Evolutionary conservation across 768 basidiomycete genomes (phyloP), one percentile per base, ranked within the genome.

Genomic region (Mycena kentingensis): DNA sequence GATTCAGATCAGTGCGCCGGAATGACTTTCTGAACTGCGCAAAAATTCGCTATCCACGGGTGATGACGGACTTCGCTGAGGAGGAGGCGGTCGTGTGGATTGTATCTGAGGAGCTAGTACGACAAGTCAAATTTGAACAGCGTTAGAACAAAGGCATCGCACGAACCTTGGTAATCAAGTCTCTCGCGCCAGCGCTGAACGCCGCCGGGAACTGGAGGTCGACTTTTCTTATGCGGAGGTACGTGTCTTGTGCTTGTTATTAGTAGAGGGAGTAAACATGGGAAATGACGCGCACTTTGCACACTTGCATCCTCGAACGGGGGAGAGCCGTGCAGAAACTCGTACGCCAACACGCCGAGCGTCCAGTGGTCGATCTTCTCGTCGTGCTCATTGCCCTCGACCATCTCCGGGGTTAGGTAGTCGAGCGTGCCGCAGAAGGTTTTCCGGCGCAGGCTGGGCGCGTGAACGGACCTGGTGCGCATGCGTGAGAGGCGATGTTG

Each of bases 341-440:
- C 96, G 67, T 93, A 99, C 1, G 88, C 88, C 56, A 99, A 75
- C 18, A 98, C 95, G 38, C 96, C 96, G 24, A 99, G 74, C 0
- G 96, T 96, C 96, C 96, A 99, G 53, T 93, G 81, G 63, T 98
- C 96, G 32, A 98, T 95, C 58, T 76, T 86, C 63, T 93, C 91
- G 49, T 79, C 87, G 66, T 98, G 95, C 53, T 90, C 90, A 59
- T 81, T 86, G 0, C 88, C 86, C 61, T 97, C 93, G 13, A 99
- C 90, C 97, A 98, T 99, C 77, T 98, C 96, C 11, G 97, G 96
- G 0, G 97, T 95, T 11, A 99, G 79, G 67, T 98, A 98, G 67
- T 98, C 97, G 39, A 98, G 73, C 1, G 96, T 98, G 12, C 96
- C 96, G 62, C 96, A 98, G 12, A 98, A 78, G 0, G 97, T 98